A percentile compares a stretch with the other conserved stretches of the same genome.
phyloP scores from a whole-genome alignment of 176 grass and related monocot species.

The Dactylis glomerata region DNA sequence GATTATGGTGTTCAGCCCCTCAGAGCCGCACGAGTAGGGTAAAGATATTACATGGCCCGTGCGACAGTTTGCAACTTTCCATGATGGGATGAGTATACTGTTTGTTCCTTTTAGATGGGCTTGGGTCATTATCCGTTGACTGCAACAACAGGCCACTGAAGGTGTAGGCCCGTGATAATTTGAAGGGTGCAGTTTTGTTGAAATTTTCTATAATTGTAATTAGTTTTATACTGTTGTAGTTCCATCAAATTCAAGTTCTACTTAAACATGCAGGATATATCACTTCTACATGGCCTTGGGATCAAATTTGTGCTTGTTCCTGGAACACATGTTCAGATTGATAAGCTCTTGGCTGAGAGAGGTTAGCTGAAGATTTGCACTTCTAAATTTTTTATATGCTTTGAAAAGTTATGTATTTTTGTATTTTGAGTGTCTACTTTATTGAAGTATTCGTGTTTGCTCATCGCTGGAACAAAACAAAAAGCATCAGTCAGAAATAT shows the following conservation, averaged over 20 bases:
- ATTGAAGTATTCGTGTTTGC: not conserved
- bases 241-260: not conserved
- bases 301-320: slow-evolving; percentile 98
- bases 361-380: slow-evolving; percentile 33
- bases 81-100: not conserved
- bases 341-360: slow-evolving; percentile 86
- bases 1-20: not conserved
- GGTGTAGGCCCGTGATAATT: not conserved
- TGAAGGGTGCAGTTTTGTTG: not conserved
- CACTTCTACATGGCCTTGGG: slow-evolving; percentile 91
- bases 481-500: not conserved
- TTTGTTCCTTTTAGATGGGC: not conserved
- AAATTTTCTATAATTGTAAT: not conserved
- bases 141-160: not conserved
- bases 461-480: not conserved
- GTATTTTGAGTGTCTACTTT: not conserved
- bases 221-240: not conserved
- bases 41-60: not conserved
- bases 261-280: slow-evolving; percentile 69
- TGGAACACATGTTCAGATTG: slow-evolving; percentile 89
- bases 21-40: not conserved
- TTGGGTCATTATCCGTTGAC: not conserved
- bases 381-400: slow-evolving; percentile 8
- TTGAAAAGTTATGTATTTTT: not conserved
- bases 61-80: not conserved